Base-by-base conservation (phyloP, 345 rosid species). In the Gossypium thurberi region DNA sequence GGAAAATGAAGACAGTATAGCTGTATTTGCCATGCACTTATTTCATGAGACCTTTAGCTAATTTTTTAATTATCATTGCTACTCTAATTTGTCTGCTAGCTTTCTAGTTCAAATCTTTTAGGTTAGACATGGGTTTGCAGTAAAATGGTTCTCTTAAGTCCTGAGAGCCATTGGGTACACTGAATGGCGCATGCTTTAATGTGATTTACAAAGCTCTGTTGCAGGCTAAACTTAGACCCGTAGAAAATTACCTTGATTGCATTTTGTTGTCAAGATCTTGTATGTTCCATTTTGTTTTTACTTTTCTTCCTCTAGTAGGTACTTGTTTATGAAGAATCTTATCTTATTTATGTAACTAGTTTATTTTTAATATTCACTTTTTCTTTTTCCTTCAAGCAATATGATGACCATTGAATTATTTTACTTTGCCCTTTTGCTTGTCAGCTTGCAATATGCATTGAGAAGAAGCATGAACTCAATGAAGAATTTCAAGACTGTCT, bases 371-470 rank as follows among this genome's bases (percentile, higher is more conserved):
- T 53, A 33, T 37, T 53, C n/a, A 5, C 15, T 0, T 69, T 69
- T 53, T 44, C 2, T 3, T 33, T 23, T 25, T 14, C 23, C 56
- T 46, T n/a, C 26, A 51, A 58, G 60, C 43, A 51, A 71, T 66
- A 69, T 56, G 12, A n/a, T 65, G 47, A 23, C 69, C 69, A 52
- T 64, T 13, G 25, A 64, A 26, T 50, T 52, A 26, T 55, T 72
- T 77, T 17, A 71, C 60, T 78, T 75, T 74, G 28, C 58, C 72
- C 75, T 69, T 67, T 77, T 81, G 47, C 64, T 80, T 47, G 69
- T 57, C 87, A 92, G 98, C 96, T 95, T 80, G 89, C 99, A 42
- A 92, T 92, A 76, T 95, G 99, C 87, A 89, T 95, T 72, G 97
- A 95, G 76, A 95, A 77, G 87, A 95, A 87, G 86, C 81, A 81